phyloP scores from a whole-genome alignment of 2,329 filamentous ascomycete genomes.

The Penicillium sp. region DNA sequence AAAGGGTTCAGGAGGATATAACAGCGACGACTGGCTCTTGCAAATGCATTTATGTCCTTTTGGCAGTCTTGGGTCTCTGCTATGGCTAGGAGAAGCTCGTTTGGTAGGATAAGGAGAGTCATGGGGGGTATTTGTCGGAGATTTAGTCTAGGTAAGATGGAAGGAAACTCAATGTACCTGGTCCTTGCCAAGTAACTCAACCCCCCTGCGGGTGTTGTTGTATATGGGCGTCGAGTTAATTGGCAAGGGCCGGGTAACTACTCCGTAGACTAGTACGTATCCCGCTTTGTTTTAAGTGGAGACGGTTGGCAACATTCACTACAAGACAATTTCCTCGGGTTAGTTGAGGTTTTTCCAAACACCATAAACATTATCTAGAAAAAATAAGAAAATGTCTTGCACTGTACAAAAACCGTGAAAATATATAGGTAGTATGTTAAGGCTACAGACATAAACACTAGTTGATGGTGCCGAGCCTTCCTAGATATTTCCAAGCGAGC shows the following conservation, averaged over 20 bases:
- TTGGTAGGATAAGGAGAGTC: slow-evolving; percentile 6
- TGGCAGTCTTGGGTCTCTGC: not conserved
- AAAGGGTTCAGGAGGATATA: not conserved
- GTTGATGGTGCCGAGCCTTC: not conserved
- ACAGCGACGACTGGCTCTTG: not conserved
- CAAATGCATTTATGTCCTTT: slow-evolving; percentile 2
- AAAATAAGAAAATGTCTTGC: not conserved
- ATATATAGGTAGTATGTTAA: not conserved
- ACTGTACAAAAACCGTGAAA: not conserved
- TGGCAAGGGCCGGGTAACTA: too few species aligned
- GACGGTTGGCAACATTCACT: not conserved
- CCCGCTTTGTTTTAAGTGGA: slow-evolving; percentile 3
- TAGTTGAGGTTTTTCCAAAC: not conserved
- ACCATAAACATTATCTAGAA: too few species aligned
- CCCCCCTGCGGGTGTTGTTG: too few species aligned
- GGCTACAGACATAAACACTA: not conserved
- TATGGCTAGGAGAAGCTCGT: slow-evolving; percentile 9
- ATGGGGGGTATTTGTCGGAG: not conserved
- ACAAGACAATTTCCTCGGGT: not conserved
- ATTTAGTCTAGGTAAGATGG: not conserved
- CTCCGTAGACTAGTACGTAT: not conserved
- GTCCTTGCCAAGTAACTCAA: not conserved
- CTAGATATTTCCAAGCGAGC: not conserved
- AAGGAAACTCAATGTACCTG: not conserved
- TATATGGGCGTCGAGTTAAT: too few species aligned